Evolutionary conservation across 495 filamentous ascomycete genomes (phyloP), one percentile per base, ranked within the genome.

Genomic region (Penicillium paradoxum): DNA sequence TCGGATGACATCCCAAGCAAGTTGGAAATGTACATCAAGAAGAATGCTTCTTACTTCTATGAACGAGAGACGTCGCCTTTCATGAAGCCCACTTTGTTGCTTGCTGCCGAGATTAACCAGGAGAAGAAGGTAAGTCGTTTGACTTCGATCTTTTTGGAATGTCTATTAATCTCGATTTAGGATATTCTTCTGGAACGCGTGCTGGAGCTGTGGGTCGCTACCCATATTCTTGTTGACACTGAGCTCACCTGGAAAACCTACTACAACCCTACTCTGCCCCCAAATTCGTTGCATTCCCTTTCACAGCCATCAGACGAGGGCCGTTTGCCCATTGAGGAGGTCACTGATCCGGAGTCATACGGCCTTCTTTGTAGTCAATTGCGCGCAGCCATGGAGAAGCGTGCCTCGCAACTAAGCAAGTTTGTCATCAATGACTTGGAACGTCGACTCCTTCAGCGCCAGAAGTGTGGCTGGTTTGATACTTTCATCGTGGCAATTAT

Each of bases 401-500:
- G 84, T 44, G 86, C 86, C 27, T 77, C 77, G 24, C 69, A 76
- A 40, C 77, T 85, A 7, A 82, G 80, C 72, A 88, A 83, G 61
- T 76, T 64, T 13, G 79, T 91, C 14, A 80, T 93, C 65, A 87
- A 84, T 49, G 84, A 86, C 32, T 80, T 95, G 15, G 88, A 92
- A 63, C 81, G 84, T 8, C 74, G 81, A 21, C 74, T 89, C 3
- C 71, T 92, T n/a, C 85, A 87, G 54, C 82, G 87, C 39, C 81
- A 83, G 63, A 85, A 89, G 66, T 79, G 76, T 37, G 85, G 79
- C 53, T 80, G 80, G 58, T 90, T 90, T 53, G 83, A 85, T 59
- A 89, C 86, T 39, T 91, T 88, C 66, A 73, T 92, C 14, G 81
- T 85, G 4, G 80, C 84, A 11, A 68, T 92, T 50, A 79, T 93